Conservation (phyloP, 1,284 basidiomycete species). For the Rhodofomes roseus region DNA sequence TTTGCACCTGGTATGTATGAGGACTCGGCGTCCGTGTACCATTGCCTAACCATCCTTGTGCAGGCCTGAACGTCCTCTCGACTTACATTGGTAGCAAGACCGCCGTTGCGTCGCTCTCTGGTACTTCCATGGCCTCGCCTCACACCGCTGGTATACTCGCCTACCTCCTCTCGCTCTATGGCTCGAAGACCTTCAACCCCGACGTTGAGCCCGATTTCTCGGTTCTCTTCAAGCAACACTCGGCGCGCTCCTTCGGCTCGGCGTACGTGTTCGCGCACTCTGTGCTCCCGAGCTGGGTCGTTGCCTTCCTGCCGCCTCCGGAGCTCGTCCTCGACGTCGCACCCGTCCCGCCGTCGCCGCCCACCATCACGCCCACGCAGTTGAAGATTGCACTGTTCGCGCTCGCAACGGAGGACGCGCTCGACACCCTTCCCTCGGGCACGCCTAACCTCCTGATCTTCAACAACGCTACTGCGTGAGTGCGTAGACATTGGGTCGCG, state of each 20-base stretch:
- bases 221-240: constrained; percentile 17
- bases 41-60: constrained; percentile 4
- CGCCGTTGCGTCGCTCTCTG: constrained; percentile 62
- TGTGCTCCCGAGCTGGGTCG: constrained; percentile 57
- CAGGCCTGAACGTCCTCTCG: constrained; percentile 58
- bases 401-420: constrained; percentile 45
- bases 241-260: constrained; percentile 24
- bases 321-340: constrained; percentile 41
- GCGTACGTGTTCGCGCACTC: constrained; percentile 53
- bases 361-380: constrained; percentile 45
- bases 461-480: constrained; percentile 47
- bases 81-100: constrained; percentile 61
- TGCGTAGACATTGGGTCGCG: not conserved
- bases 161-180: constrained; percentile 69
- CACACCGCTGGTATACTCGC: constrained; percentile 66
- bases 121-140: constrained; percentile 58
- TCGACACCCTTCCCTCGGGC: constrained; percentile 41
- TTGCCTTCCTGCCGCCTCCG: constrained; percentile 56
- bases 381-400: constrained; percentile 60
- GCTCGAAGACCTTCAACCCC: constrained; percentile 46
- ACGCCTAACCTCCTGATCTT: constrained; percentile 57
- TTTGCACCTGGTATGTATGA: constrained; percentile 58
- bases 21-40: not conserved
- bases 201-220: constrained; percentile 28
- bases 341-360: constrained; percentile 37